Evolutionary conservation across 2,329 filamentous ascomycete genomes (phyloP), one percentile per base, ranked within the genome.

Genomic region (Beauveria sp.): DNA sequence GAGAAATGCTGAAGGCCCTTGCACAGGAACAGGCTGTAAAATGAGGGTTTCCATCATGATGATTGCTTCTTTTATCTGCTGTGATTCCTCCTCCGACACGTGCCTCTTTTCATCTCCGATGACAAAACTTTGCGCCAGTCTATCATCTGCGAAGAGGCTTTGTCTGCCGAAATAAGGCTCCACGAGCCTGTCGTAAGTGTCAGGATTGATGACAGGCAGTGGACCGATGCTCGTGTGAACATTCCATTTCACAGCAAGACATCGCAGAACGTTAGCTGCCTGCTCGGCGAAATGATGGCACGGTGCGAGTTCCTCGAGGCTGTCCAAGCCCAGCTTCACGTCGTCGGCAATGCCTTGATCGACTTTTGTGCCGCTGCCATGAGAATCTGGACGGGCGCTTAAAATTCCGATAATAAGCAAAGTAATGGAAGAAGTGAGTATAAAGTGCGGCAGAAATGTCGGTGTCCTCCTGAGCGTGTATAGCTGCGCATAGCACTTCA

Each of bases 271-370:
- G 64, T 82, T 82, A 53, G 85, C 76, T 0, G 83, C 83, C 65
- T 85, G 82, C 65, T 84, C 80, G 12, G 83, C 83, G 66, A 85
- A 85, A 61, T 82, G 79, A 65, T 85, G 82, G 59, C 82, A 85
- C 0, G 79, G 79, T 0, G 80, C 79, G 84, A 87, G 86, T 66
- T 86, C 82, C 1, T 79, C 79, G 16, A 87, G 73, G 63, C 86
- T 81, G 2, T 78, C 71, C 40, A 87, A 82, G 10, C 82, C 82
- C 60, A 82, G 80, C 14, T 72, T 75, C 34, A 87, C 77, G 2
- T 77, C 72, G 42, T 78, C 74, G 2, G 73, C 68, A 2, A 79
- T 78, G 9, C 69, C 73, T 1, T 77, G 70, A 55, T 77, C 46
- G 22, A 28, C 74, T 18, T 73, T 61, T 42, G 70, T 72, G 59